phyloP scores from a whole-genome alignment of 1,139 yeast species.

The Debaryomyces psychrophilus region DNA sequence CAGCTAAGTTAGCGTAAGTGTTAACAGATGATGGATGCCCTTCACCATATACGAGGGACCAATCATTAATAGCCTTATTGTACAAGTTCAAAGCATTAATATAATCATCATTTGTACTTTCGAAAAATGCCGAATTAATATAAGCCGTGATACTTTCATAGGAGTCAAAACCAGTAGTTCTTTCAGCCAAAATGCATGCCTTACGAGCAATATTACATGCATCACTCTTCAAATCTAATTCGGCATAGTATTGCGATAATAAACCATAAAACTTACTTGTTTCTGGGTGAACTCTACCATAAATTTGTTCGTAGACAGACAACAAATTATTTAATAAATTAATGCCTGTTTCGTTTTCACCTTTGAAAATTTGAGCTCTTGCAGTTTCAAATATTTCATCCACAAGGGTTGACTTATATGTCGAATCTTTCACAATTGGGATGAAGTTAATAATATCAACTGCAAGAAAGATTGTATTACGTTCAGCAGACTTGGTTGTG shows the following conservation, averaged over 20 bases:
- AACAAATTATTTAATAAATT: conserved; percentile 70
- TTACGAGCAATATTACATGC: conserved; percentile 74
- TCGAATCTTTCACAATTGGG: conserved; percentile 75
- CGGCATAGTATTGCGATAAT: conserved; percentile 69
- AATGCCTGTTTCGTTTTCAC: conserved; percentile 53
- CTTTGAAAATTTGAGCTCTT: conserved; percentile 48
- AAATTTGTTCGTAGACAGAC: conserved; percentile 77
- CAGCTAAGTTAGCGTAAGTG: conserved; percentile 66
- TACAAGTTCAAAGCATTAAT: conserved; percentile 66
- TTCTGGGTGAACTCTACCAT: conserved; percentile 79
- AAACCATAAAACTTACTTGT: conserved; percentile 72
- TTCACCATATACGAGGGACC: conserved; percentile 57
- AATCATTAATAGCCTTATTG: conserved; percentile 59
- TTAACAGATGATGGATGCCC: conserved; percentile 73
- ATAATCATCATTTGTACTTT: conserved; percentile 60
- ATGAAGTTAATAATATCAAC: conserved; percentile 69
- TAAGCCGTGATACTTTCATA: conserved; percentile 73
- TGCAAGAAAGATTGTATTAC: conserved; percentile 50
- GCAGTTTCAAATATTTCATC: conserved; percentile 82
- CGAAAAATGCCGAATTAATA: conserved; percentile 75
- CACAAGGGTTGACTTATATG: conserved; percentile 65
- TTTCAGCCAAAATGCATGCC: conserved; percentile 74
- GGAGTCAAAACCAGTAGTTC: conserved; percentile 80
- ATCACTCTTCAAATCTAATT: conserved; percentile 55
- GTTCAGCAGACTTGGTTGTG: conserved; percentile 26